Conservation (phyloP, 805 yeast species). For the Yarrowia bubula region DNA sequence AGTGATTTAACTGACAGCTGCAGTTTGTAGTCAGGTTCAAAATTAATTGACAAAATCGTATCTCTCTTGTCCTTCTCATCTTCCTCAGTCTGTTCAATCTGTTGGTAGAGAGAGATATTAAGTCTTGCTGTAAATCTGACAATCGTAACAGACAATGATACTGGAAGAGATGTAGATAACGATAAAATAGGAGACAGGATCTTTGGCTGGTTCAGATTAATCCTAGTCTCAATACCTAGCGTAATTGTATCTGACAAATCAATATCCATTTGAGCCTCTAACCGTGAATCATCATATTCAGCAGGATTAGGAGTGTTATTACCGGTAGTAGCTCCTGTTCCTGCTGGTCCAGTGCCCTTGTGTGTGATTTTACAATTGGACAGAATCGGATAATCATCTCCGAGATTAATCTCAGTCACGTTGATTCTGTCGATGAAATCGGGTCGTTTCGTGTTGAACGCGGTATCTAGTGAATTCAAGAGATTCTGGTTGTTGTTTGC, state of each 20-base stretch:
- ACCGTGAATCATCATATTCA: conserved; percentile 42
- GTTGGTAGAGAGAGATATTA: conserved; percentile 55
- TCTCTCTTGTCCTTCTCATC: conserved; percentile 34
- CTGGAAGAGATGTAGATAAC: conserved; percentile 81
- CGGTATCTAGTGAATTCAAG: conserved; percentile 69
- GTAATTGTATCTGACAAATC: conserved; percentile 85
- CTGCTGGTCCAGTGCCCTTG: neutral
- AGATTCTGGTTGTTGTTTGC: conserved; percentile 80
- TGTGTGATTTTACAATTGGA: conserved; percentile 76
- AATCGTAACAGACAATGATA: conserved; percentile 78
- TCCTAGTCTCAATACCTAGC: conserved; percentile 75
- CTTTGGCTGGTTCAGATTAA: conserved; percentile 77
- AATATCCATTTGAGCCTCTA: conserved; percentile 88
- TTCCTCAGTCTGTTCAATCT: conserved; percentile 42
- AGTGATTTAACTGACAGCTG: conserved; percentile 83
- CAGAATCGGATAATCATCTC: conserved; percentile 92
- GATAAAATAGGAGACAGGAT: conserved; percentile 79
- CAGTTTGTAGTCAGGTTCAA: conserved; percentile 84
- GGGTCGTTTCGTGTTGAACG: conserved; percentile 62
- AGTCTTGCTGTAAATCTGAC: conserved; percentile 89
- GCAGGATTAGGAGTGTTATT: conserved; percentile 36
- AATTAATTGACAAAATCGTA: conserved; percentile 82
- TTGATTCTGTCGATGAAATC: conserved; percentile 75
- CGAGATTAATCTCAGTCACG: conserved; percentile 85
- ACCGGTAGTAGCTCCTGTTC: conserved; percentile 36